Evolutionary conservation across 202 grass and related monocot species (phyloP).

Genomic region (Schoenoplectus triqueter): DNA sequence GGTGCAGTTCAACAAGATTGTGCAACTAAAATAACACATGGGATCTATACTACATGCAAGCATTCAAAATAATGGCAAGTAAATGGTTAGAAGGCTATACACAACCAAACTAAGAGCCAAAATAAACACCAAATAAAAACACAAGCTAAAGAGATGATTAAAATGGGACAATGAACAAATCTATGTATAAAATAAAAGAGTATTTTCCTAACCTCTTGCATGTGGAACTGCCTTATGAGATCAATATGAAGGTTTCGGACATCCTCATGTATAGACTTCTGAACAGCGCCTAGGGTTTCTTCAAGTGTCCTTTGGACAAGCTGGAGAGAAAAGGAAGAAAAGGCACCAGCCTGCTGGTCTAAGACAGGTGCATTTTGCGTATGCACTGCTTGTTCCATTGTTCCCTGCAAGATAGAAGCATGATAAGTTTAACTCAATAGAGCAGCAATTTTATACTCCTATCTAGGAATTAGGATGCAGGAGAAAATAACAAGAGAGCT

Average conservation of each 20-base stretch:
- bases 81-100: not conserved
- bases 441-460: not conserved
- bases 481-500: too few relatives aligned
- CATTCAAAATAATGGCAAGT: not conserved
- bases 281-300: conserved; percentile 82
- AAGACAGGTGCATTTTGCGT: conserved; percentile 41
- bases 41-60: not conserved
- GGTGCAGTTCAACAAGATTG: not conserved
- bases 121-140: conserved; percentile 13
- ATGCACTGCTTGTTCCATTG: conserved; percentile 29
- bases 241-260: conserved; percentile 97
- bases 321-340: conserved; percentile 93
- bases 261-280: conserved; percentile 94
- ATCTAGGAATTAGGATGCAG: too few relatives aligned
- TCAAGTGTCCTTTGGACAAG: conserved; percentile 92
- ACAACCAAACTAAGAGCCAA: not conserved
- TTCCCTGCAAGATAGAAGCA: conserved; percentile 50
- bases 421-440: not conserved
- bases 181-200: conserved; percentile 25
- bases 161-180: conserved; percentile 2
- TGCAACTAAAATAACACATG: not conserved
- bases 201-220: conserved; percentile 68
- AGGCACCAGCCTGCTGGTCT: conserved; percentile 55
- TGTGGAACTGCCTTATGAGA: conserved; percentile 92
- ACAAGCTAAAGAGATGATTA: conserved; percentile 27